phyloP scores from a whole-genome alignment of 129 eudicot genomes.

The Pulicaria dysenterica region DNA sequence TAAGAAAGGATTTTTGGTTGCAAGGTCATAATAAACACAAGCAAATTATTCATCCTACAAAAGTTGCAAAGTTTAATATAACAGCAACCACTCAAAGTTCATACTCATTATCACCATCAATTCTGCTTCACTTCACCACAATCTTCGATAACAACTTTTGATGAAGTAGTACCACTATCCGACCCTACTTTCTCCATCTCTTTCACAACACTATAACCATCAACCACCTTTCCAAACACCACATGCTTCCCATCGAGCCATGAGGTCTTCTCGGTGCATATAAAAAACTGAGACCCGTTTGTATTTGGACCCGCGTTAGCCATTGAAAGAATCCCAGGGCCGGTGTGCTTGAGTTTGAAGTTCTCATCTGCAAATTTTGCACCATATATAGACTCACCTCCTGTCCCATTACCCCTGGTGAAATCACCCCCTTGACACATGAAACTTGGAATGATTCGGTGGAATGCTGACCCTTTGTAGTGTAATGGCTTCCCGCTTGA shows the following conservation, averaged over 20 bases:
- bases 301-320: conserved; percentile 85
- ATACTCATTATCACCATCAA: not conserved
- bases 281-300: conserved; percentile 89
- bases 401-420: conserved; percentile 86
- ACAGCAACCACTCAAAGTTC: conserved; percentile 5
- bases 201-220: conserved; percentile 69
- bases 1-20: too few relatives aligned
- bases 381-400: conserved; percentile 93
- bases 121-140: conserved; percentile 70
- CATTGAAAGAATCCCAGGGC: conserved; percentile 82
- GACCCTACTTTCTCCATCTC: conserved; percentile 77
- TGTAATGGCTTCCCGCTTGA: conserved; percentile 73
- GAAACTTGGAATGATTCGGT: conserved; percentile 77
- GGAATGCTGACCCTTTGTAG: conserved; percentile 86
- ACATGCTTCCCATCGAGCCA: conserved; percentile 98
- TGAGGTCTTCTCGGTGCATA: conserved; percentile 61
- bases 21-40: not conserved
- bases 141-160: conserved; percentile 68
- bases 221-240: conserved; percentile 89
- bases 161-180: conserved; percentile 43
- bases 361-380: conserved; percentile 81
- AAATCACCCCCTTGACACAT: conserved; percentile 99
- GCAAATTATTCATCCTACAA: conserved; percentile 15
- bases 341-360: conserved; percentile 69
- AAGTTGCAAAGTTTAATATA: not conserved